Evolutionary conservation across 176 grass and related monocot species (phyloP).

Genomic region (Triticum dicoccoides): DNA sequence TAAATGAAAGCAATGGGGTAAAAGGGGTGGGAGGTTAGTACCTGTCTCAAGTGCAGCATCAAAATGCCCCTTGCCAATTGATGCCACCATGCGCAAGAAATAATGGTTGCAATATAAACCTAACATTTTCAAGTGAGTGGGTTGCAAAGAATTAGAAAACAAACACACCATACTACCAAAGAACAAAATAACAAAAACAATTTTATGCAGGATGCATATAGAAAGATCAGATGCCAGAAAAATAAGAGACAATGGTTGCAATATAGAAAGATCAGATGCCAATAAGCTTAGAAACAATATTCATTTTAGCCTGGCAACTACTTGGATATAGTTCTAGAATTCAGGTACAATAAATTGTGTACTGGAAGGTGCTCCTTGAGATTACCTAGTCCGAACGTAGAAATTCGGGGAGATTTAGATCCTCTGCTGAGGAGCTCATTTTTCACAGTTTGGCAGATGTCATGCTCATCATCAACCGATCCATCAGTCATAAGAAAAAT

Average conservation of each 20-base stretch:
- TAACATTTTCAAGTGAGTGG: conserved; percentile 43
- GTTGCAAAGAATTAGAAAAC: conserved; percentile 22
- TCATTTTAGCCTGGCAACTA: not conserved
- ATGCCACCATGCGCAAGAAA: conserved; percentile 89
- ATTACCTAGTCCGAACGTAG: conserved; percentile 94
- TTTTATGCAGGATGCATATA: not conserved
- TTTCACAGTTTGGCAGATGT: conserved; percentile 68
- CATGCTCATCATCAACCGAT: conserved; percentile 80
- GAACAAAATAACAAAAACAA: not conserved
- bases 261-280: conserved; percentile 22
- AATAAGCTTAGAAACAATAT: not conserved
- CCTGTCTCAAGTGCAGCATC: conserved; percentile 77
- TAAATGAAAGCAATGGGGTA: not conserved
- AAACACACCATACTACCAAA: not conserved
- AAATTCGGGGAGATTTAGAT: conserved; percentile 79
- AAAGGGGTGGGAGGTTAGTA: not conserved
- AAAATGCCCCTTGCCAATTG: conserved; percentile 82
- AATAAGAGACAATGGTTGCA: conserved; percentile 93
- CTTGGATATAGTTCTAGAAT: not conserved
- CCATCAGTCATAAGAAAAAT: conserved; percentile 98
- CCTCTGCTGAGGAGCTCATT: conserved; percentile 44
- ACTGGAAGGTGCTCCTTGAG: not conserved
- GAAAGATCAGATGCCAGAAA: not conserved
- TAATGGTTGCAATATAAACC: conserved; percentile 95
- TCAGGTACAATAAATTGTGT: not conserved